Evolutionary conservation across 2,329 filamentous ascomycete species (phyloP), one percentile per base, ranked within the genome.

Genomic region (Nigrospora osmanthi): DNA sequence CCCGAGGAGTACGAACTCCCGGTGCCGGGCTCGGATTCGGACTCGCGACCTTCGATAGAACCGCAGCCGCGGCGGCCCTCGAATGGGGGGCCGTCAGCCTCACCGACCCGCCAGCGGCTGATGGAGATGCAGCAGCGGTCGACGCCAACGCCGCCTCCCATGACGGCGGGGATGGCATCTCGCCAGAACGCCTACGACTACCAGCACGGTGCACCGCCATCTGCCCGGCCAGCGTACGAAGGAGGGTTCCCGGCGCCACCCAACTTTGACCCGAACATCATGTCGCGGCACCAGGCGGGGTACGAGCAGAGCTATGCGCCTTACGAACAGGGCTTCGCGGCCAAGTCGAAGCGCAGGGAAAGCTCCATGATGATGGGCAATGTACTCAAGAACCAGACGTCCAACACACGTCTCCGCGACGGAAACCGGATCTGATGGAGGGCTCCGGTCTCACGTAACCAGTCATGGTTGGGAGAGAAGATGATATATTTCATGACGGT

Each of bases 1-100:
- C 76, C 85, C 0, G 80, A 84, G 53, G 73, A 81, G 42, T 81
- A 83, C 45, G 75, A 81, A 58, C 68, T 78, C 23, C 72, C 76
- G 1, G 69, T 71, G 12, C 66, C 71, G 0, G 52, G 63, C 7
- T 63, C 66, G 1, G 67, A 70, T 34, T 46, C 59, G 54, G 65
- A 72, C 38, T 54, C 61, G 34, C 59, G 49, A 15, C 35, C 42
- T 13, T 47, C 43, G 11, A 13, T 39, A 1, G 58, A 71, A 19
- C 54, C 58, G 11, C 65, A 65, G n/a, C 60, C 62, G 9, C 67
- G 54, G 23, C 60, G 75, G 12, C 76, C 75, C 3, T 73, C 73
- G 15, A 78, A 76, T 4, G 70, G 71, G 12, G 68, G 35, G 5
- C 23, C 69, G 17, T 67, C 69, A 49, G 69, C 68, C 28, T 78